Percentiles rank a stretch among this genome's conserved stretches.
Evolutionary conservation across 306 rosid genomes (phyloP).

Genomic region (Betula pendula): DNA sequence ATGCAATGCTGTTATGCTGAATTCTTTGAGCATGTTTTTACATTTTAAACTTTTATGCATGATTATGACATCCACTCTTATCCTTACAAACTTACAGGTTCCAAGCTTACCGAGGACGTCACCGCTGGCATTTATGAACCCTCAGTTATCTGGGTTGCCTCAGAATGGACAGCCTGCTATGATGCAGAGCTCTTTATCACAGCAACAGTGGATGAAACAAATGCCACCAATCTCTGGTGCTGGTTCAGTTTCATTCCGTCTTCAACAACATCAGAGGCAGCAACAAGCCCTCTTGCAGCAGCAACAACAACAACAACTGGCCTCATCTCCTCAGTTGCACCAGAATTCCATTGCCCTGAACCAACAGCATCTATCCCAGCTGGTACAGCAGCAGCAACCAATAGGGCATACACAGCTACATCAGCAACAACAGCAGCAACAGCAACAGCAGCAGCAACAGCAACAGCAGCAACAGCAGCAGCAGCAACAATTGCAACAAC

Average conservation of each 20-base stretch:
- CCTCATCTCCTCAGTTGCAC: constrained; percentile 71
- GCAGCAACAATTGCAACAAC: constrained; percentile 64
- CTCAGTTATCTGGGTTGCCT: constrained; percentile 74
- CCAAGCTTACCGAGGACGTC: constrained; percentile 82
- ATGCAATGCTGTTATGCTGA: neutral
- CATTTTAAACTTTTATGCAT: neutral
- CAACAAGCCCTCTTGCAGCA: constrained; percentile 61
- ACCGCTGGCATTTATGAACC: constrained; percentile 73
- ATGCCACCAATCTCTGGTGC: constrained; percentile 73
- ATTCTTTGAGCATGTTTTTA: constrained; percentile 5
- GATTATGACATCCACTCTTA: constrained; percentile 2
- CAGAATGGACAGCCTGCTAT: constrained; percentile 86
- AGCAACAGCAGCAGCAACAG: constrained; percentile 37
- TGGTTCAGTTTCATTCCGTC: constrained; percentile 61
- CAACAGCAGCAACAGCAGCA: constrained; percentile 56
- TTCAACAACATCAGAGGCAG: constrained; percentile 75
- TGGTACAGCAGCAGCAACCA: constrained; percentile 75
- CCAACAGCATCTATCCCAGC: constrained; percentile 74
- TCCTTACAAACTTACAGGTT: constrained; percentile 45
- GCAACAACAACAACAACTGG: no score
- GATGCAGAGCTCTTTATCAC: constrained; percentile 69
- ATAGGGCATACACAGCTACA: constrained; percentile 75
- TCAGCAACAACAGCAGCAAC: constrained; percentile 45
- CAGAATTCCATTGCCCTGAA: constrained; percentile 59
- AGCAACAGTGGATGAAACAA: constrained; percentile 87